A percentile compares a stretch with the other conserved stretches of the same genome.
Conservation (phyloP, 1,139 yeast genomes). For the Blastobotrys serpentis region DNA sequence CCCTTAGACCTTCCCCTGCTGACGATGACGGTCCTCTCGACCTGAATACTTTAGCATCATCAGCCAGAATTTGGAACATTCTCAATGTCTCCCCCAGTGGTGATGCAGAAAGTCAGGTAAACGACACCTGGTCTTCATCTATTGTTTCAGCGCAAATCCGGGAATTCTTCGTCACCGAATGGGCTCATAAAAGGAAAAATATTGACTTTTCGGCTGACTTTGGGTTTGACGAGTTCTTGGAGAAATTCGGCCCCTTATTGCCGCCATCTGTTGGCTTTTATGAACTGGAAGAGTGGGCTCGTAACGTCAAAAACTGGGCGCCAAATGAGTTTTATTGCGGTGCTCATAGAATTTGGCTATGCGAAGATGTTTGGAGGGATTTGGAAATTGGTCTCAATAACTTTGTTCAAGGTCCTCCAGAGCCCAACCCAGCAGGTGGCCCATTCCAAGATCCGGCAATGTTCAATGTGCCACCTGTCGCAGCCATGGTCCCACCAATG, state of each 20-base stretch:
- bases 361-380: conserved; percentile 41
- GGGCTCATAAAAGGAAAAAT: conserved; percentile 38
- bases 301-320: conserved; percentile 36
- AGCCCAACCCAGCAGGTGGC: neutral
- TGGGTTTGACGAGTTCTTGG: conserved; percentile 41
- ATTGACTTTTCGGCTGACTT: conserved; percentile 43
- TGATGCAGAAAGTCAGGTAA: conserved; percentile 31
- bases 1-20: conserved; percentile 20
- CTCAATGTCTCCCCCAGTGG: conserved; percentile 35
- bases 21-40: conserved; percentile 26
- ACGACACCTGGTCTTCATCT: conserved; percentile 38
- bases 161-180: conserved; percentile 39
- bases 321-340: conserved; percentile 40
- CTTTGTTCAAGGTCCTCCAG: conserved; percentile 7
- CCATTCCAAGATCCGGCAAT: neutral
- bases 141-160: conserved; percentile 41
- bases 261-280: conserved; percentile 36
- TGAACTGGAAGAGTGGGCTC: conserved; percentile 41
- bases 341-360: conserved; percentile 38
- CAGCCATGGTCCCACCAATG: neutral
- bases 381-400: conserved; percentile 37
- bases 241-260: conserved; percentile 37
- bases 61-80: conserved; percentile 40
- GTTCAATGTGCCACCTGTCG: neutral
- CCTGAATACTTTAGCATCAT: conserved; percentile 27